These are phyloP conservation scores for Boletus reticuloceps DNA, from an alignment of 768 basidiomycete species.

Conservation along the genomic window DNA sequence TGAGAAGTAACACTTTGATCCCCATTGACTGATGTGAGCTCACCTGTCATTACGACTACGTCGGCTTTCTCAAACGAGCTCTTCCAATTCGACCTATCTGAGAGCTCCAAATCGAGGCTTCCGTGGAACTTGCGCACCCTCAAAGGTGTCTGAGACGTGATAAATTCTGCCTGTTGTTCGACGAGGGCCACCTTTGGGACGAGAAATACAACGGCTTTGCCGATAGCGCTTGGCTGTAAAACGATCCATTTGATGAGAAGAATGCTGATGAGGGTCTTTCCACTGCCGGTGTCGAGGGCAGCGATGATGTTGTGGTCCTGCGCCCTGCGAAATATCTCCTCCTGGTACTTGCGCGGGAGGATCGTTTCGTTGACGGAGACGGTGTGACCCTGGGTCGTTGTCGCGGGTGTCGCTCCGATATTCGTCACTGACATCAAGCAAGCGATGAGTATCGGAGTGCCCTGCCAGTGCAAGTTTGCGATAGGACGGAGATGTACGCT, in stretches of 20 bases:
- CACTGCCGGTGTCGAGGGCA: conserved; percentile 56
- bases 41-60: conserved; percentile 86
- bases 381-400: conserved; percentile 24
- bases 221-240: conserved; percentile 43
- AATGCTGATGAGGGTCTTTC: conserved; percentile 61
- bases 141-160: conserved; percentile 61
- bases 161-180: conserved; percentile 73
- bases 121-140: conserved; percentile 71
- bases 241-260: conserved; percentile 76
- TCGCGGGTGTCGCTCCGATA: conserved; percentile 14
- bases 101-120: conserved; percentile 65
- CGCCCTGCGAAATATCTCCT: conserved; percentile 54
- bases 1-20: conserved; percentile 2
- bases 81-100: conserved; percentile 65
- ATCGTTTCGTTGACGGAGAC: conserved; percentile 35
- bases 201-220: conserved; percentile 73
- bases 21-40: conserved; percentile 7
- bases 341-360: conserved; percentile 51
- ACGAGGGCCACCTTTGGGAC: conserved; percentile 86
- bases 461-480: conserved; percentile 1
- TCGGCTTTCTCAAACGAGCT: conserved; percentile 60
- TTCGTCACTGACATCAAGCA: conserved; percentile 25
- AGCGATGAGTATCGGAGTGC: conserved; percentile 13
- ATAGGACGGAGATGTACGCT: conserved; percentile 3
- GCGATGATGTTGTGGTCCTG: conserved; percentile 54